A percentile compares a stretch with the other conserved stretches of the same genome.
Conservation (phyloP, 768 basidiomycete genomes). For the Phylloporus sp. region DNA sequence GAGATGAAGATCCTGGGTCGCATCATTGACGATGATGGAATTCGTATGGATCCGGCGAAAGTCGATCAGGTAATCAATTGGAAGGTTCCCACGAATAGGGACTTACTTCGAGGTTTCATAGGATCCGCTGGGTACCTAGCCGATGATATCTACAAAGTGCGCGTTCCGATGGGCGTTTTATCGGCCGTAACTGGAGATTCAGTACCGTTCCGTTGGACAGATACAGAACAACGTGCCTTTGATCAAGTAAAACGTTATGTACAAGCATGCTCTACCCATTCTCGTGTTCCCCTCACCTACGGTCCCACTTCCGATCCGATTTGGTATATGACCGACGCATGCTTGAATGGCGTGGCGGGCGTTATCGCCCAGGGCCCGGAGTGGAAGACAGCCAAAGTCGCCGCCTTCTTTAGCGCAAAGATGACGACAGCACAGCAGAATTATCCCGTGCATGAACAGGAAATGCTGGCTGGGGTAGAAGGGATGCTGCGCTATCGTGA, state of each 20-base stretch:
- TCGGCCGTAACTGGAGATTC: neutral
- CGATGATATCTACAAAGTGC: slow-evolving; percentile 3
- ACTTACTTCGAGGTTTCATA: neutral
- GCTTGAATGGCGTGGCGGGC: neutral
- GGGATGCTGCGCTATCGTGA: too few relatives aligned
- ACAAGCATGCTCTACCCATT: too few relatives aligned
- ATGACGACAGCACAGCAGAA: too few relatives aligned
- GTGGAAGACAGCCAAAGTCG: accelerated
- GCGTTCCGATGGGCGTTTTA: neutral
- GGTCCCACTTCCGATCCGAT: too few relatives aligned
- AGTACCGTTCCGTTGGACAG: neutral
- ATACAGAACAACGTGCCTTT: too few relatives aligned
- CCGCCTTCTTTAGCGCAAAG: too few relatives aligned
- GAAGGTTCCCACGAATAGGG: neutral
- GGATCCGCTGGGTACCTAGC: neutral
- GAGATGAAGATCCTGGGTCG: slow-evolving; percentile 34
- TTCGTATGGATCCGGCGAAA: slow-evolving; percentile 42
- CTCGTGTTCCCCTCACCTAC: too few relatives aligned
- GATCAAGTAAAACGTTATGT: too few relatives aligned
- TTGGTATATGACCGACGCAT: neutral
- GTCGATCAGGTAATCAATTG: slow-evolving; percentile 31
- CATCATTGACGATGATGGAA: slow-evolving; percentile 34
- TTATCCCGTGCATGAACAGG: too few relatives aligned
- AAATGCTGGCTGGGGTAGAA: too few relatives aligned
- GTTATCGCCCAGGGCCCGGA: too few relatives aligned